Evolutionary conservation across 2,329 filamentous ascomycete genomes (phyloP), one percentile per base, ranked within the genome.

Genomic region (Alternaria consortialis): DNA sequence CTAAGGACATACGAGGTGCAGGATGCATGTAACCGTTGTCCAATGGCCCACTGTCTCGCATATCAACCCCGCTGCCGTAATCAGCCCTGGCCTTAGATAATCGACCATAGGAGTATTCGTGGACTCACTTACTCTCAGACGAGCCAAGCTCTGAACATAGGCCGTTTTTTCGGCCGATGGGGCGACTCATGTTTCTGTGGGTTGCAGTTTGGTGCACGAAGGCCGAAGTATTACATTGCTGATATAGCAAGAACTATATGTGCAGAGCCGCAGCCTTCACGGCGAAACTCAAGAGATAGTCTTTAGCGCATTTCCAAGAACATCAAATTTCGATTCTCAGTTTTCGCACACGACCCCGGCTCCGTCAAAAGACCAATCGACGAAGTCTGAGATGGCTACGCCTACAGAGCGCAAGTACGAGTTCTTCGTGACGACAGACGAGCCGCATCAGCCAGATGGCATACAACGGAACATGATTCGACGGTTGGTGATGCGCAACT

Each of bases 401-500:
- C 37, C 31, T n/a, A 51, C 60, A 56, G 64, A 64, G 11, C 65
- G 66, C 42, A 60, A 73, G 51, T 74, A 73, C 52, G 62, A 74
- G 46, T 74, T 74, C 56, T 71, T 74, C 37, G 66, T 73, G 4
- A 74, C 67, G 0, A 74, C 71, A 5, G 62, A 67, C 8, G 56
- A 69, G 43, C 67, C 68, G 31, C 62, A 69, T 37, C 71, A 71
- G 46, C 67, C 63, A 13, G 66, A 68, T 3, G 69, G 70, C 7
- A 50, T 51, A 5, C 65, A 69, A 44, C 55, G 70, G 37, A 65
- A 60, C 27, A 64, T 56, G 29, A 74, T 74, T n/a, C 70, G 69
- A 6, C 66, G 69, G 7, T 39, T 71, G 15, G 71, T 74, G 3
- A 74, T 74, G 72, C 66, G 64, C 17, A 73, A 74, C 43, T 71